Base-by-base conservation (phyloP, 495 filamentous ascomycete genomes). In the Achaetomiella virescens region DNA sequence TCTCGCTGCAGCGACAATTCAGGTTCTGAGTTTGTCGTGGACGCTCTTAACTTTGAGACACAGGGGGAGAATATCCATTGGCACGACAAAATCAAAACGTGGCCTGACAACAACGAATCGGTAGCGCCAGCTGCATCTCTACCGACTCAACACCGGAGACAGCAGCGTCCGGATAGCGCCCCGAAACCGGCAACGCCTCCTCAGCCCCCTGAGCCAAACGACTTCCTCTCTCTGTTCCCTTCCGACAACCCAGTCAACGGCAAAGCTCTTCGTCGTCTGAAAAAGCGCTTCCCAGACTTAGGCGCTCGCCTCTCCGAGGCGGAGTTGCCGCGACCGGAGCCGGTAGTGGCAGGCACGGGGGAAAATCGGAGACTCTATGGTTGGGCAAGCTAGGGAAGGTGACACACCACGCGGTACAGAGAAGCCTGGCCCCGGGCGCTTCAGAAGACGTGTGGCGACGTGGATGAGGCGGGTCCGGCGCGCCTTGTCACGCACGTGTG, bases 381-480 rank as follows among this genome's bases (percentile, higher is more conserved):
- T n/a, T n/a, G n/a, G n/a, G n/a, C n/a, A n/a, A n/a, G n/a, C n/a
- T n/a, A n/a, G n/a, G n/a, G n/a, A n/a, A n/a, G n/a, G n/a, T n/a
- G n/a, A n/a, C n/a, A n/a, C n/a, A n/a, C n/a, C n/a, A n/a, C n/a
- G n/a, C n/a, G n/a, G n/a, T n/a, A n/a, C n/a, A n/a, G n/a, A n/a
- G n/a, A n/a, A n/a, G n/a, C n/a, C 27, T 31, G 27, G 5, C 14
- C 9, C 40, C 29, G 49, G 49, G 36, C 50, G 63, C 0, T 49
- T 68, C 48, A 62, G 52, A 43, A 55, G 55, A 18, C 58, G 66
- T 1, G 53, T 66, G 52, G 51, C 50, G 11, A 54, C 37, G 49
- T 69, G 59, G 64, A 48, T 69, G 49, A 60, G 56, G 47, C 50
- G 35, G 14, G 61, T 55, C 1, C 62, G 59, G 36, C 59, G 60